Percentiles rank a stretch among this genome's conserved stretches.
Evolutionary conservation across 805 yeast species (phyloP).

Genomic region (Lipomyces starkeyi): DNA sequence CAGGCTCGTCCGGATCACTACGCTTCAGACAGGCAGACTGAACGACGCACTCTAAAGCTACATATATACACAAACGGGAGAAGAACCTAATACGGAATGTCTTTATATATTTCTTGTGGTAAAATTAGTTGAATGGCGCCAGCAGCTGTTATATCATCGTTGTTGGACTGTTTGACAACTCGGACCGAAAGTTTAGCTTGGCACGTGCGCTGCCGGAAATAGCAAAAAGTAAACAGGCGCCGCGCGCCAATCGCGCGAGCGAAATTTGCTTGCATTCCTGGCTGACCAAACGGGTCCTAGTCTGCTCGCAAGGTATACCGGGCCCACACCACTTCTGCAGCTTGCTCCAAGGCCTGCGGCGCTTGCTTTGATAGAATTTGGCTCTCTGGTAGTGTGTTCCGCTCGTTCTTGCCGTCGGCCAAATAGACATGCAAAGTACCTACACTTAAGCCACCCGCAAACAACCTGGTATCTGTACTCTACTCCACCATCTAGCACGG

Average conservation of each 20-base stretch:
- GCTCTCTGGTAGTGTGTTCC: neutral
- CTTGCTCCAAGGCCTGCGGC: neutral
- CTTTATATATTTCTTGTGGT: too few species aligned
- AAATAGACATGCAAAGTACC: neutral
- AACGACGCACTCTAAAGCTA: too few species aligned
- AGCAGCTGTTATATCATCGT: too few species aligned
- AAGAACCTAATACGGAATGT: too few species aligned
- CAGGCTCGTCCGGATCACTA: too few species aligned
- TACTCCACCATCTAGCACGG: neutral
- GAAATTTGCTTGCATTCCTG: slow-evolving; percentile 1
- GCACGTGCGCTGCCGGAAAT: neutral
- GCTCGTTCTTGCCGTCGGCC: too few species aligned
- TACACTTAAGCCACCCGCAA: neutral
- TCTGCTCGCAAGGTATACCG: neutral
- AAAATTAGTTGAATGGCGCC: too few species aligned
- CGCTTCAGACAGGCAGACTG: too few species aligned
- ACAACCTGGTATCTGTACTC: neutral
- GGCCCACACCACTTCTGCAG: neutral
- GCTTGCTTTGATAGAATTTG: neutral
- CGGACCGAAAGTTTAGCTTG: neutral
- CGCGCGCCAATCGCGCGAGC: neutral
- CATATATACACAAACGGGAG: too few species aligned
- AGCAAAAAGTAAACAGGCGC: neutral
- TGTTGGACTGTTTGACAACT: too few species aligned
- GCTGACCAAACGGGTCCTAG: neutral